Conservation (phyloP, 2,329 filamentous ascomycete species). For the Cladosporium halotolerans region DNA sequence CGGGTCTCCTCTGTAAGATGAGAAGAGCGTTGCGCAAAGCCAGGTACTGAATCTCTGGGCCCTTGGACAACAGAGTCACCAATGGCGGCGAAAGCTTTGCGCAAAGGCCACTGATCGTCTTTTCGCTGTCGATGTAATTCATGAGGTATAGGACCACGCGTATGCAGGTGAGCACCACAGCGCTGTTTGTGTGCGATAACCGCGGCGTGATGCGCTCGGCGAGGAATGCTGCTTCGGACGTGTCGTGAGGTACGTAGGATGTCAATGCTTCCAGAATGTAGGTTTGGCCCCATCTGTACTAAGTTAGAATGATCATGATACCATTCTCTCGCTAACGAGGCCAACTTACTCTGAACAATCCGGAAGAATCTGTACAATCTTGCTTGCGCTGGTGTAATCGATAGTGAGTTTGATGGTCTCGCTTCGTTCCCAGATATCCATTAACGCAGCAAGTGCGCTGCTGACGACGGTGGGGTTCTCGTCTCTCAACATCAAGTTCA, state of each 20-base stretch:
- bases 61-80: constrained; percentile 90
- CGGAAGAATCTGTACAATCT: constrained; percentile 91
- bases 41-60: constrained; percentile 96
- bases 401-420: constrained; percentile 97
- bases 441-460: constrained; percentile 80
- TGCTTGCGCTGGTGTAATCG: constrained; percentile 94
- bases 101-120: constrained; percentile 78
- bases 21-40: constrained; percentile 88
- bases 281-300: constrained; percentile 84
- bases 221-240: constrained; percentile 76
- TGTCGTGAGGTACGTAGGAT: constrained; percentile 93
- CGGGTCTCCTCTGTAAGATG: constrained; percentile 85
- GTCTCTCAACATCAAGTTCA: constrained; percentile 85
- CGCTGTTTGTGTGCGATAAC: constrained; percentile 92
- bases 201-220: constrained; percentile 94
- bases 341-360: constrained; percentile 86
- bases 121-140: constrained; percentile 95
- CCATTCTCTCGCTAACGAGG: background rate
- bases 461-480: constrained; percentile 97
- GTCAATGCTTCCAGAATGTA: constrained; percentile 97
- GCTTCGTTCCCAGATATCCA: constrained; percentile 98
- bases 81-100: constrained; percentile 91
- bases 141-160: constrained; percentile 94
- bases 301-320: constrained; percentile 11
- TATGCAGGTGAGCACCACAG: constrained; percentile 92